Evolutionary conservation across 139 green algal species (phyloP).

Genomic region (Ettlia oleoabundans): DNA sequence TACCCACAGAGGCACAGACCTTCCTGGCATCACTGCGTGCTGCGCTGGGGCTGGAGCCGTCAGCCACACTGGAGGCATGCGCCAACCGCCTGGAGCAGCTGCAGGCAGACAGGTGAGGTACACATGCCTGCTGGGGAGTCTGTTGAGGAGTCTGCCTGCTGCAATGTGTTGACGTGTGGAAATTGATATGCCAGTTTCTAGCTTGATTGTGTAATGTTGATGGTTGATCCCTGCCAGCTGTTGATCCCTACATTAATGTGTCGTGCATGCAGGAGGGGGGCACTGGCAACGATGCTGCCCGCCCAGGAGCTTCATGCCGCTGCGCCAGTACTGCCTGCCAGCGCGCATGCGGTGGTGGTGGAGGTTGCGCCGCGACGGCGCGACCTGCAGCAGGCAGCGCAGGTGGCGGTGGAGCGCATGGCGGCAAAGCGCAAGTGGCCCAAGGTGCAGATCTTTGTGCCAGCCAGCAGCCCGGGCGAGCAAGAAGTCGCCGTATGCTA

Average conservation of each 20-base stretch:
- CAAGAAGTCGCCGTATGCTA: no score
- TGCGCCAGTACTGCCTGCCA: not conserved
- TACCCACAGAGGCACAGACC: constrained; percentile 24
- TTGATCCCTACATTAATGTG: no score
- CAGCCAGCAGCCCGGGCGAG: not conserved
- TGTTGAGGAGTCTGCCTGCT: no score
- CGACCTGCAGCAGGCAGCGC: constrained; percentile 16
- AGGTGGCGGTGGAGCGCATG: constrained; percentile 35
- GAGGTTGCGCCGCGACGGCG: constrained; percentile 5
- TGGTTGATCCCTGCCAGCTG: no score
- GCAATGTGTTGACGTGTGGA: no score
- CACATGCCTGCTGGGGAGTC: no score
- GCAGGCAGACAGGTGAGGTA: constrained; percentile 16
- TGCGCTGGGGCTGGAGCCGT: constrained; percentile 4
- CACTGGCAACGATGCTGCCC: constrained; percentile 6
- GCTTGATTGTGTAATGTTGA: no score
- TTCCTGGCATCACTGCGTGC: constrained; percentile 17
- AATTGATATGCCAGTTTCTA: no score
- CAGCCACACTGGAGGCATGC: constrained; percentile 26
- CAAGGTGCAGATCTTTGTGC: constrained; percentile 19
- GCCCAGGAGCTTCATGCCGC: not conserved
- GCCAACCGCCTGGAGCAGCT: constrained; percentile 31
- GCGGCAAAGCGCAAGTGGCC: constrained; percentile 14
- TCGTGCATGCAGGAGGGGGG: no score
- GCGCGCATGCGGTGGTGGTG: not conserved